Percentiles rank a stretch among this genome's conserved stretches.
phyloP scores from a whole-genome alignment of 805 yeast genomes.

The Yamadazyma endophytica region DNA sequence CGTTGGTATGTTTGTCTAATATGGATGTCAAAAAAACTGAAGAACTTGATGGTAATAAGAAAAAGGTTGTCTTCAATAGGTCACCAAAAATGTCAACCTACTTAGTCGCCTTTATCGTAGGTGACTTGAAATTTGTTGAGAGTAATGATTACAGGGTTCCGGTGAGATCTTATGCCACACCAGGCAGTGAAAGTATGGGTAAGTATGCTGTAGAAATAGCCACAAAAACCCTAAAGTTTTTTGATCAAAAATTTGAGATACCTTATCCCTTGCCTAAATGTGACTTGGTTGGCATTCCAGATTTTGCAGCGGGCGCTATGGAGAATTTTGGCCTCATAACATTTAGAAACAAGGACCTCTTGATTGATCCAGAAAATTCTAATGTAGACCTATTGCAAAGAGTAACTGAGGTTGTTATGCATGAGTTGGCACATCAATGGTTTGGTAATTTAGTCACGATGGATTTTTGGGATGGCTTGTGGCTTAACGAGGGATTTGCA shows the following conservation, averaged over 20 bases:
- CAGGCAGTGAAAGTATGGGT: constrained; percentile 70
- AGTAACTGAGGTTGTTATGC: constrained; percentile 83
- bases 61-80: constrained; percentile 61
- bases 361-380: constrained; percentile 68
- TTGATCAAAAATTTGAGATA: constrained; percentile 68
- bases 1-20: constrained; percentile 61
- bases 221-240: constrained; percentile 69
- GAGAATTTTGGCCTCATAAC: constrained; percentile 83
- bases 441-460: constrained; percentile 85
- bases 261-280: constrained; percentile 77
- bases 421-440: constrained; percentile 91
- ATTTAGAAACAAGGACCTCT: constrained; percentile 70
- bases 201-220: constrained; percentile 70
- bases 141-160: constrained; percentile 64
- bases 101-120: constrained; percentile 77
- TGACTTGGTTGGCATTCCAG: constrained; percentile 80
- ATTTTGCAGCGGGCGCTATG: constrained; percentile 86
- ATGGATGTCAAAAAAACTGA: constrained; percentile 59
- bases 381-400: constrained; percentile 61
- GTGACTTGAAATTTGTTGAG: constrained; percentile 74
- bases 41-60: constrained; percentile 38
- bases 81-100: constrained; percentile 85
- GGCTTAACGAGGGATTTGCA: constrained; percentile 89
- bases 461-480: constrained; percentile 92
- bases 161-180: constrained; percentile 76